phyloP scores from a whole-genome alignment of 75 land plant species.

The Cunninghamia lanceolata region DNA sequence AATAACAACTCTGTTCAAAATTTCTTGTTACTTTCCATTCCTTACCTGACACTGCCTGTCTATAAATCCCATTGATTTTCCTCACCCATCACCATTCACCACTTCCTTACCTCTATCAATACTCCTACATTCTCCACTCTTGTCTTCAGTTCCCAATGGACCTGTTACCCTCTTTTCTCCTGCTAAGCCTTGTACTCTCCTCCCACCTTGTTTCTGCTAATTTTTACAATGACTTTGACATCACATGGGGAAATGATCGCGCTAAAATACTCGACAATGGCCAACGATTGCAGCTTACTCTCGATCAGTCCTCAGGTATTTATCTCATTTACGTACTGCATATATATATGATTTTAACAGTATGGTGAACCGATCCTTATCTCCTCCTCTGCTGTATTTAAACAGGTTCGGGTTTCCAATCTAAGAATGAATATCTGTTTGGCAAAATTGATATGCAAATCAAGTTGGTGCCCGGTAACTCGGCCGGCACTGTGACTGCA shows the following conservation, averaged over 20 bases:
- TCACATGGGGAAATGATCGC: conserved; percentile 37
- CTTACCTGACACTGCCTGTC: too few relatives aligned
- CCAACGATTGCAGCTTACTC: conserved; percentile 23
- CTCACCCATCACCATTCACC: too few relatives aligned
- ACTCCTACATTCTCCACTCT: too few relatives aligned
- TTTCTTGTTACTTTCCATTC: too few relatives aligned
- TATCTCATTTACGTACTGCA: background rate
- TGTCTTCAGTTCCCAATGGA: too few relatives aligned
- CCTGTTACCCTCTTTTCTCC: too few relatives aligned
- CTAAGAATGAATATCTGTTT: conserved; percentile 57
- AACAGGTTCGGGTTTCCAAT: conserved; percentile 59
- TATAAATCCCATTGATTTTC: too few relatives aligned
- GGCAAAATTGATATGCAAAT: conserved; percentile 73
- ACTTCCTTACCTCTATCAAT: too few relatives aligned
- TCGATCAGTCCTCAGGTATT: conserved; percentile 37
- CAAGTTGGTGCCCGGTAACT: conserved; percentile 55
- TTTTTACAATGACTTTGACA: conserved; percentile 28
- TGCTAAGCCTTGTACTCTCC: background rate
- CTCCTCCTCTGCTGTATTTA: background rate
- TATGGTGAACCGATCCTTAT: background rate
- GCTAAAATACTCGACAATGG: conserved; percentile 36
- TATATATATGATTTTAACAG: background rate
- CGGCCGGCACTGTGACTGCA: conserved; percentile 64
- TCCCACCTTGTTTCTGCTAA: conserved; percentile 2
- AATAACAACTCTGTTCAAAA: too few relatives aligned